Conservation (phyloP, 768 basidiomycete genomes). For the Russula griseocarnosa region DNA sequence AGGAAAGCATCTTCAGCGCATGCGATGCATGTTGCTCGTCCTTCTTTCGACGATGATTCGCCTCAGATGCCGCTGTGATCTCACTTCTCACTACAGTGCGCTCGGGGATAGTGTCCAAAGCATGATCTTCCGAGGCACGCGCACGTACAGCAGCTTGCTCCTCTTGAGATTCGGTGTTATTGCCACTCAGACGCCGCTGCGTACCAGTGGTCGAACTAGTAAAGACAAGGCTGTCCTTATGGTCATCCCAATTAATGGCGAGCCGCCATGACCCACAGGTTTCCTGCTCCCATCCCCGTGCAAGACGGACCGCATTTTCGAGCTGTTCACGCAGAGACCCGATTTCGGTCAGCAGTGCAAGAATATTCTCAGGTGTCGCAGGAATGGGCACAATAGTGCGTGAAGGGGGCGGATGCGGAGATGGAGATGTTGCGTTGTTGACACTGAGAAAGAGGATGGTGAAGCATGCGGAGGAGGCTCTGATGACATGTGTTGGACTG, state of each 20-base stretch:
- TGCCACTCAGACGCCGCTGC: slow-evolving; percentile 18
- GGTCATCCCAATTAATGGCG: slow-evolving; percentile 43
- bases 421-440: neutral
- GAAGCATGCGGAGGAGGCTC: slow-evolving; percentile 19
- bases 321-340: slow-evolving; percentile 50
- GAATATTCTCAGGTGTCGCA: slow-evolving; percentile 14
- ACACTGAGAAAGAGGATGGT: slow-evolving; percentile 24
- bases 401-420: slow-evolving; percentile 4
- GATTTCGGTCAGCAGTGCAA: slow-evolving; percentile 30
- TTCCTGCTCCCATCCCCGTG: slow-evolving; percentile 54
- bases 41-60: slow-evolving; percentile 20
- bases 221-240: slow-evolving; percentile 12
- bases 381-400: slow-evolving; percentile 18
- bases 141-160: slow-evolving; percentile 24
- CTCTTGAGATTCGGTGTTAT: slow-evolving; percentile 19
- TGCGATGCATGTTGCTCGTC: slow-evolving; percentile 27
- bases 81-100: slow-evolving; percentile 9
- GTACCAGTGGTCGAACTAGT: slow-evolving; percentile 8
- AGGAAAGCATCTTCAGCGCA: slow-evolving; percentile 23
- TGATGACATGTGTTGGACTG: slow-evolving; percentile 10
- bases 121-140: slow-evolving; percentile 22
- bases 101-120: slow-evolving; percentile 25
- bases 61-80: neutral
- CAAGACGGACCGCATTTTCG: slow-evolving; percentile 51
- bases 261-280: slow-evolving; percentile 66